These are phyloP conservation scores for Epithemia pelagica DNA, from an alignment of 108 stramenopile genomes.

Conservation along the genomic window DNA sequence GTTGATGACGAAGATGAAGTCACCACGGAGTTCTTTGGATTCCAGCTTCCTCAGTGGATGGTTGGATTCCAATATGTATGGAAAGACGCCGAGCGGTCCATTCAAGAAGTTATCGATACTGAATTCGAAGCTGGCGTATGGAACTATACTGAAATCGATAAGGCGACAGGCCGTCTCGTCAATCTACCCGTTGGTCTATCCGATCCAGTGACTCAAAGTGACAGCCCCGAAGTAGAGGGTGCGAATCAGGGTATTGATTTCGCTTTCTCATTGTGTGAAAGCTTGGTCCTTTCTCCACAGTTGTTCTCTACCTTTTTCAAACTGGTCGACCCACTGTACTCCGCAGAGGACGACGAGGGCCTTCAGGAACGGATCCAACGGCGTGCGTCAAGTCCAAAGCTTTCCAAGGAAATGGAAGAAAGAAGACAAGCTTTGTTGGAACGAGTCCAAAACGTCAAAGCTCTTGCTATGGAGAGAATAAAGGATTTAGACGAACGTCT, in stretches of 20 bases:
- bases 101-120: conserved; percentile 44
- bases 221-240: conserved; percentile 46
- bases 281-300: conserved; percentile 53
- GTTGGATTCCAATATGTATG: conserved; percentile 63
- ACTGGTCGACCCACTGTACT: conserved; percentile 64
- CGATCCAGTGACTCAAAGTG: conserved; percentile 43
- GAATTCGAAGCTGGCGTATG: conserved; percentile 64
- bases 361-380: conserved; percentile 6
- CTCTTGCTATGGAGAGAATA: background rate
- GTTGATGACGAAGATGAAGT: conserved; percentile 44
- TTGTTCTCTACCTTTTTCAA: conserved; percentile 50
- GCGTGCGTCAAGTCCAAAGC: background rate
- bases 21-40: conserved; percentile 49
- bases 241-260: conserved; percentile 61
- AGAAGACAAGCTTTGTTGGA: conserved; percentile 4
- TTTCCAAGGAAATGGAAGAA: background rate
- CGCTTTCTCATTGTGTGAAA: conserved; percentile 45
- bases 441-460: background rate
- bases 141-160: conserved; percentile 50
- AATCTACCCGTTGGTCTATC: conserved; percentile 5
- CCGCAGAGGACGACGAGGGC: conserved; percentile 27
- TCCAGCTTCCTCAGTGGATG: conserved; percentile 50
- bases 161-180: background rate
- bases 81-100: conserved; percentile 43
- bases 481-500: conserved; percentile 6